phyloP scores from a whole-genome alignment of 208 protist species.

The Trypanosoma congolense region DNA sequence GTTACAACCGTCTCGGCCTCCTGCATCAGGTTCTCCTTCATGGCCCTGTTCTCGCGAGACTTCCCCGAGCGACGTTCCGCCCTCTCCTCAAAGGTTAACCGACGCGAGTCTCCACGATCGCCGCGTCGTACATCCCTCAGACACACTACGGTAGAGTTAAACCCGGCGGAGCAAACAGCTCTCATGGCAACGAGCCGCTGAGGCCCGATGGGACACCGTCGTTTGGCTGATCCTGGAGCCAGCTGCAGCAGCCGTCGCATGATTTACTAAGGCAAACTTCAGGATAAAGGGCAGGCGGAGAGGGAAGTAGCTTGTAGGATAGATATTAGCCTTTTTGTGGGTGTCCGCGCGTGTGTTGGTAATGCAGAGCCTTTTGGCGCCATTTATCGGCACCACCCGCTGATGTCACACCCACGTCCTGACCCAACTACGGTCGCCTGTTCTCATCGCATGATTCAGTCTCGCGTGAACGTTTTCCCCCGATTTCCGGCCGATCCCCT shows the following conservation, averaged over 20 bases:
- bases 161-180: conserved; percentile 3
- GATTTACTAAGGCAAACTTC: too few species aligned
- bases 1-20: conserved; percentile 64
- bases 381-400: too few species aligned
- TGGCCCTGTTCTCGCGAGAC: conserved; percentile 50
- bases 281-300: too few species aligned
- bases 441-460: too few species aligned
- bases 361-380: too few species aligned
- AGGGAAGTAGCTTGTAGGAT: too few species aligned
- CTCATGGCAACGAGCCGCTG: conserved; percentile 7
- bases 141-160: conserved; percentile 19
- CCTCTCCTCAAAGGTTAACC: conserved; percentile 81
- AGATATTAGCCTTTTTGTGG: too few species aligned
- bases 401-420: too few species aligned
- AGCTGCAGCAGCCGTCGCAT: neutral
- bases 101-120: conserved; percentile 66
- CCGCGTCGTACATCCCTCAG: conserved; percentile 61
- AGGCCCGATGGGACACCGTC: neutral
- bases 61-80: conserved; percentile 74
- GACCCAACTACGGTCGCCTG: too few species aligned
- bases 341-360: too few species aligned
- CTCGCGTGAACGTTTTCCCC: too few species aligned
- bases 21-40: conserved; percentile 54
- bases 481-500: too few species aligned
- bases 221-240: neutral